Percentiles rank a stretch among this genome's conserved stretches.
These are phyloP conservation scores for Passalora sequoiae DNA, from an alignment of 2,329 filamentous ascomycete genomes.

Conservation along the genomic window DNA sequence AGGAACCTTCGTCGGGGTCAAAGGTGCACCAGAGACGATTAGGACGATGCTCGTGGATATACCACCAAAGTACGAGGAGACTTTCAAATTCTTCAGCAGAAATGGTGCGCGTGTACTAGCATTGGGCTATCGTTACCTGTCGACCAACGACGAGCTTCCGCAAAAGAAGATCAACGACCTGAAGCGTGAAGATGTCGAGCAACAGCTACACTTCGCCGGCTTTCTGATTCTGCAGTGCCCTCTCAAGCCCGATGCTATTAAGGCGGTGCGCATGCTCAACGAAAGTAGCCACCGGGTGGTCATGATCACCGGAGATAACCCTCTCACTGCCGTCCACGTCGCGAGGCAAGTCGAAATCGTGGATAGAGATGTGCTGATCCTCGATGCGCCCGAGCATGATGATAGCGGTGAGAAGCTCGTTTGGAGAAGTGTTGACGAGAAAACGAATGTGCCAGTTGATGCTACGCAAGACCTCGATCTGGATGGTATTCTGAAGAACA, in stretches of 20 bases:
- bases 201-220: slow-evolving; percentile 78
- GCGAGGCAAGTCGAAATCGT: slow-evolving; percentile 95
- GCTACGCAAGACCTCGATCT: slow-evolving; percentile 73
- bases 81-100: slow-evolving; percentile 94
- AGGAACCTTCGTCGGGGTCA: slow-evolving; percentile 89
- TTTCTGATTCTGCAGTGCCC: slow-evolving; percentile 95
- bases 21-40: slow-evolving; percentile 96
- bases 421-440: slow-evolving; percentile 94
- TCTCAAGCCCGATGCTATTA: slow-evolving; percentile 90
- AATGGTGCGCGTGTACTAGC: slow-evolving; percentile 92
- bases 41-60: slow-evolving; percentile 81
- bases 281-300: slow-evolving; percentile 97
- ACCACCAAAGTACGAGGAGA: slow-evolving; percentile 90
- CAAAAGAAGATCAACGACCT: slow-evolving; percentile 84
- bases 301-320: slow-evolving; percentile 99
- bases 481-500: slow-evolving; percentile 67
- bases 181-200: slow-evolving; percentile 87
- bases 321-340: slow-evolving; percentile 91
- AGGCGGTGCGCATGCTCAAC: slow-evolving; percentile 92
- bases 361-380: slow-evolving; percentile 86
- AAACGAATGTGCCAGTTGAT: slow-evolving; percentile 77
- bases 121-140: slow-evolving; percentile 88
- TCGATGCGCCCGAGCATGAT: slow-evolving; percentile 91
- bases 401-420: slow-evolving; percentile 73
- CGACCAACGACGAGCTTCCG: slow-evolving; percentile 73